These are phyloP conservation scores for Fusarium pseudonygamai DNA, from an alignment of 2,329 filamentous ascomycete genomes.

Conservation along the genomic window DNA sequence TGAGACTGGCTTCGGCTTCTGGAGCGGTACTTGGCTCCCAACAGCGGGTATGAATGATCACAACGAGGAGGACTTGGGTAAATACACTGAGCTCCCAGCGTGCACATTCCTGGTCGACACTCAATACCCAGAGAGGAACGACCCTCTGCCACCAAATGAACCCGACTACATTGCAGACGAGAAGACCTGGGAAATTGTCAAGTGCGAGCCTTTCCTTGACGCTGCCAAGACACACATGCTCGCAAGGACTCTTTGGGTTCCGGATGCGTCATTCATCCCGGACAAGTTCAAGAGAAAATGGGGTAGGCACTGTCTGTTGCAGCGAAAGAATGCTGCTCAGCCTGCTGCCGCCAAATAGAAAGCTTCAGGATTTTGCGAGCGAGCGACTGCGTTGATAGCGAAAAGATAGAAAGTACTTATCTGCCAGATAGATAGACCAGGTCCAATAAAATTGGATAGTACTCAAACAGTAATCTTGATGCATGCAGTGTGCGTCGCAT, in stretches of 20 bases:
- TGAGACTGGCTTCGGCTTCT: slow-evolving; percentile 73
- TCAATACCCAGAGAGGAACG: slow-evolving; percentile 70
- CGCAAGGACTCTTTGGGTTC: slow-evolving; percentile 84
- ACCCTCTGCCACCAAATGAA: slow-evolving; percentile 70
- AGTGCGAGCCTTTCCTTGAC: slow-evolving; percentile 85
- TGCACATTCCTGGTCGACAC: slow-evolving; percentile 92
- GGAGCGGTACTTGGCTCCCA: slow-evolving; percentile 84
- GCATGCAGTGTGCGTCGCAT: not conserved
- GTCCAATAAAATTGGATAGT: slow-evolving; percentile 1
- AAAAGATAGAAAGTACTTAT: slow-evolving; percentile 11
- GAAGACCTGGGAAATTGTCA: slow-evolving; percentile 79
- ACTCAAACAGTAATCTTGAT: not conserved
- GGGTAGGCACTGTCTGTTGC: slow-evolving; percentile 88
- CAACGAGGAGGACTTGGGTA: slow-evolving; percentile 85
- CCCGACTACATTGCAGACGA: slow-evolving; percentile 81
- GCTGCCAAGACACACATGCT: slow-evolving; percentile 76
- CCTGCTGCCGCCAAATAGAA: not conserved
- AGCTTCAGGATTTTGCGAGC: not conserved
- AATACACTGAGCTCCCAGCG: slow-evolving; percentile 81
- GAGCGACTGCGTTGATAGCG: not conserved
- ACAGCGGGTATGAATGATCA: slow-evolving; percentile 90
- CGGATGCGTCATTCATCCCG: slow-evolving; percentile 75
- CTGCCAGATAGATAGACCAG: not conserved
- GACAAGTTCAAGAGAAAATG: slow-evolving; percentile 77
- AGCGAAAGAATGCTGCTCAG: slow-evolving; percentile 54